Evolutionary conservation across 225 moss, liverwort and hornwort species (phyloP), one percentile per base, ranked within the genome.

Genomic region (Takakia lepidozioides): DNA sequence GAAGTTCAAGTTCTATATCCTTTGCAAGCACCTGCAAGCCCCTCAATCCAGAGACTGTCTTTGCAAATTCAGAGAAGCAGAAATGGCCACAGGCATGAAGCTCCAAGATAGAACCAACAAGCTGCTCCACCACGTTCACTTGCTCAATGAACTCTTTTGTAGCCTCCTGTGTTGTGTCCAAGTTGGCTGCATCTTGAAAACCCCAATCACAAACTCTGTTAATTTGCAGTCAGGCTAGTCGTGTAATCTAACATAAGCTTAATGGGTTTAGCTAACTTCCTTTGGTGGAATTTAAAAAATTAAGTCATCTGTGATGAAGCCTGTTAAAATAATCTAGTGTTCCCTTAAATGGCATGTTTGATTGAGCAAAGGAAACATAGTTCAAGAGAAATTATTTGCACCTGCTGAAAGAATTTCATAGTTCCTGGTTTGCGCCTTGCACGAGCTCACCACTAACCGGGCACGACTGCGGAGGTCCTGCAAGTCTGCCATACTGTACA

Each of bases 391-490:
- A n/a, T n/a, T n/a, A n/a, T n/a, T n/a, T 3, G 5, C 52, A 78
- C 78, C 78, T 73, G 59, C 51, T 52, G 48, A 32, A 7, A 58
- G 65, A 16, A 54, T 56, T 44, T 52, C 62, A 40, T 58, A 69
- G 18, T 69, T 64, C 49, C 72, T 73, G 37, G 78, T 52, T 55
- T 73, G 78, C 37, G 62, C 72, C 59, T 69, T 73, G 29, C 68
- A 70, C 38, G 64, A 70, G 50, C 75, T 80, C 36, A 75, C 57
- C 22, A 80, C 61, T 58, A 80, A 51, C 14, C 74, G 70, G 38
- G 75, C 80, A 58, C 80, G 70, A 50, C 80, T 80, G 36, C 80
- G 67, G 40, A 75, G n/a, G 44, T 80, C 80, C 68, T 70, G 74
- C 50, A 80, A 52, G 45, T 80, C 80, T 32, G 53, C 70, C 29